Evolutionary conservation across 257 asterid genomes (phyloP).

Genomic region (Paulownia fortunei): DNA sequence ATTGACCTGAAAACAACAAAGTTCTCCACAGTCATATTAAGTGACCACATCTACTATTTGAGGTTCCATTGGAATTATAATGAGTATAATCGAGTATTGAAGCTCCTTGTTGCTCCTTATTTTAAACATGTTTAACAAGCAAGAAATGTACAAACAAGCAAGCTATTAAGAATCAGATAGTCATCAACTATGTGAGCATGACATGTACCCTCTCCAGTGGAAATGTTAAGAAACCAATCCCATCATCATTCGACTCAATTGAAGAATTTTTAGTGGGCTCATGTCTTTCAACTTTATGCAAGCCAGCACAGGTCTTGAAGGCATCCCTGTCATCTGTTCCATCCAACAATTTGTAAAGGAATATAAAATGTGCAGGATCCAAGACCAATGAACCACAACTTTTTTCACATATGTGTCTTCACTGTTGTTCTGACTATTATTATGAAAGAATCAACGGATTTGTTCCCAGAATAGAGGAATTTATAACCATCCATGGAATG

Average conservation of each 20-base stretch:
- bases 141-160: constrained; percentile 29
- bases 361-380: constrained; percentile 21
- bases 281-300: constrained; percentile 42
- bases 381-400: constrained; percentile 18
- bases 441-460: not conserved
- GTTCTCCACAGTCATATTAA: constrained; percentile 15
- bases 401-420: not conserved
- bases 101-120: not conserved
- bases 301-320: constrained; percentile 40
- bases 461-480: not conserved
- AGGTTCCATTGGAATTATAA: constrained; percentile 8
- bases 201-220: constrained; percentile 61
- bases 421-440: constrained; percentile 3
- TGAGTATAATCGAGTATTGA: not conserved
- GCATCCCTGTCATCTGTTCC: constrained; percentile 51
- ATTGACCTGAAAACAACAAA: constrained; percentile 55
- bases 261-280: constrained; percentile 34
- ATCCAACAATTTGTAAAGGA: constrained; percentile 23
- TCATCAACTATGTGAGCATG: not conserved
- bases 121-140: constrained; percentile 3
- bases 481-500: not conserved
- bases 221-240: constrained; percentile 37
- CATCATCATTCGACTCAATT: constrained; percentile 39
- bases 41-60: not conserved
- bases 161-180: constrained; percentile 23